Evolutionary conservation across 768 basidiomycete genomes (phyloP).

Genomic region (Peribolospora kevripleyi): DNA sequence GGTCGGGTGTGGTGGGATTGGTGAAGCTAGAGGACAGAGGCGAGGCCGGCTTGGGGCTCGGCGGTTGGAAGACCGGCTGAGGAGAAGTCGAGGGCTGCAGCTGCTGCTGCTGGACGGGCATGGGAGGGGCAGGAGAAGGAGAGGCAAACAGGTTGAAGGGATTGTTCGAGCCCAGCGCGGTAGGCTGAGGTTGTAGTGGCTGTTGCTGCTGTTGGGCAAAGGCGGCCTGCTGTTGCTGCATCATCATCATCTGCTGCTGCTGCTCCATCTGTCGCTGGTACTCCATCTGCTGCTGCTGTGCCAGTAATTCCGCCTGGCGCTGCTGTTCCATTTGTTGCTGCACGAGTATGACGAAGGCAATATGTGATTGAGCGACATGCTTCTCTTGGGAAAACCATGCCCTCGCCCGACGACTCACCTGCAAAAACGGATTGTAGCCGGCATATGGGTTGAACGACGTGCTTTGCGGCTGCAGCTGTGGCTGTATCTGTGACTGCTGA

Average conservation of each 20-base stretch:
- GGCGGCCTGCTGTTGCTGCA: slow-evolving; percentile 2
- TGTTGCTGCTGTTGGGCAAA: slow-evolving; percentile 14
- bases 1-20: slow-evolving; percentile 17
- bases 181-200: slow-evolving; percentile 20
- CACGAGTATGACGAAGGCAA: slow-evolving; percentile 25
- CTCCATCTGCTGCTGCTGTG: slow-evolving; percentile 21
- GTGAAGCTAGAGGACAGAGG: slow-evolving; percentile 22
- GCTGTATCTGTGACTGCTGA: slow-evolving; percentile 32
- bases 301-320: slow-evolving; percentile 31
- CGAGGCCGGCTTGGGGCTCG: slow-evolving; percentile 12
- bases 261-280: slow-evolving; percentile 11
- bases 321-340: slow-evolving; percentile 74
- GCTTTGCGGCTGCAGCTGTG: slow-evolving; percentile 68
- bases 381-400: slow-evolving; percentile 8
- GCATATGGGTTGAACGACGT: slow-evolving; percentile 74
- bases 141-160: slow-evolving; percentile 45
- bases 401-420: neutral
- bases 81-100: slow-evolving; percentile 13
- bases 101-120: slow-evolving; percentile 12
- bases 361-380: slow-evolving; percentile 4
- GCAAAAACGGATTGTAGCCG: slow-evolving; percentile 11
- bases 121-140: slow-evolving; percentile 8
- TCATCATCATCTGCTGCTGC: slow-evolving; percentile 5
- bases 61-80: slow-evolving; percentile 5
- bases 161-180: slow-evolving; percentile 58